These are phyloP conservation scores for Keithomyces neogunnii DNA, from an alignment of 2,329 filamentous ascomycete species.

Conservation along the genomic window DNA sequence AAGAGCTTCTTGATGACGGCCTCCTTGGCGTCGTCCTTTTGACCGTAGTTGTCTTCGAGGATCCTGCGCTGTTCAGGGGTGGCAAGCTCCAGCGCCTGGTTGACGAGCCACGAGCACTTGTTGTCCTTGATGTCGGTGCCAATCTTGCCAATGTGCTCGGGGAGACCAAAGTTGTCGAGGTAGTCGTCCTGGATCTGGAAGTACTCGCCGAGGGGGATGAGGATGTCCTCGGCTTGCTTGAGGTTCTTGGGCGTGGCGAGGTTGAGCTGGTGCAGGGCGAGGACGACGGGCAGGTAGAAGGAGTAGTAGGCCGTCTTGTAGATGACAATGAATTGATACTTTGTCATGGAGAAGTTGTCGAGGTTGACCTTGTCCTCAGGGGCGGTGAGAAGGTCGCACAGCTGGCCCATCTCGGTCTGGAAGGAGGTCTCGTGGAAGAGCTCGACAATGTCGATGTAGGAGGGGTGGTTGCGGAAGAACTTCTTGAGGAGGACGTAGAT, in stretches of 20 bases:
- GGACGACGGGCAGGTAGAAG: conserved; percentile 93
- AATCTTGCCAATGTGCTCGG: conserved; percentile 92
- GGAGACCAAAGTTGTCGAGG: conserved; percentile 93
- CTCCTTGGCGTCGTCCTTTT: conserved; percentile 79
- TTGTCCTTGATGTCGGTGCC: conserved; percentile 99
- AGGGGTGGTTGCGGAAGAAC: conserved; percentile 79
- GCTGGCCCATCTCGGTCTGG: conserved; percentile 93
- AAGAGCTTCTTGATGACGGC: conserved; percentile 82
- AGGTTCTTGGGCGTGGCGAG: conserved; percentile 83
- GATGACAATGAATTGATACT: conserved; percentile 97
- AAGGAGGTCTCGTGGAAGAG: conserved; percentile 91
- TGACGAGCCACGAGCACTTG: conserved; percentile 98
- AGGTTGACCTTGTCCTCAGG: conserved; percentile 91
- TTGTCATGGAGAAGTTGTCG: conserved; percentile 88
- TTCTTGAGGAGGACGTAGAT: conserved; percentile 93
- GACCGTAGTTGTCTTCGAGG: conserved; percentile 88
- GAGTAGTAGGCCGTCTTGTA: conserved; percentile 99
- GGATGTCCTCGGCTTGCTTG: conserved; percentile 79
- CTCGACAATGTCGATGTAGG: conserved; percentile 87
- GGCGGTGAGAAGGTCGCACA: conserved; percentile 89
- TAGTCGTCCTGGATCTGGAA: conserved; percentile 99
- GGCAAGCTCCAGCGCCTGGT: conserved; percentile 76
- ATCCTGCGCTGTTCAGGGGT: conserved; percentile 79
- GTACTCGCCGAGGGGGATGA: conserved; percentile 96
- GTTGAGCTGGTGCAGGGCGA: conserved; percentile 79